Base-by-base conservation (phyloP, 139 green algal species). In the Micractinium sp. region DNA sequence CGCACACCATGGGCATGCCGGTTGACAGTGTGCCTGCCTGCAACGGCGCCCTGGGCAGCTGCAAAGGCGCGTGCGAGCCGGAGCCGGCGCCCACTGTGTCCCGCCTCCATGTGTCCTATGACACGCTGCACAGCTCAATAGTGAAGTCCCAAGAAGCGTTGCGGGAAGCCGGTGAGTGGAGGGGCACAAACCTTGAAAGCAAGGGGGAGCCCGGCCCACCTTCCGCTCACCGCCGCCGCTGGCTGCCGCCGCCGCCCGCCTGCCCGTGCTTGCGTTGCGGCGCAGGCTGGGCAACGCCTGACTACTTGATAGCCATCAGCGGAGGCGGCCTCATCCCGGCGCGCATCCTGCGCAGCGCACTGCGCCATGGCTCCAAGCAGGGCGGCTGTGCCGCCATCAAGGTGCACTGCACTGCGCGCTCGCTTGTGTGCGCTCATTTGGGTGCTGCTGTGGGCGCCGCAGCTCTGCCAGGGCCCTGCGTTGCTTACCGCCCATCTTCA, bases 301-400 rank as follows among this genome's bases (percentile, higher is more conserved):
- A 88, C 85, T 67, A 73, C 47, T n/a, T 88, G 31, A 29, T 88
- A 16, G 85, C 85, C 53, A 88, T 88, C 85, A 38, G 18, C 22
- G 85, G 85, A 86, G 81, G 85, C n/a, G 85, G 85, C 41, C 85
- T 88, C 31, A 88, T 88, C 73, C 85, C 85, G 0, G 85, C 85
- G 13, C 85, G 85, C 71, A 83, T 88, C 85, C 71, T 88, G 47
- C 71, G 85, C 41, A 36, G 16, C 19, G 85, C 73, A n/a, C 73
- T 88, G 85, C 71, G 85, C 41, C 27, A 35, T 0, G 56, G 22
- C 25, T 76, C 85, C 85, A 88, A 74, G 20, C 35, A 82, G 19
- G 73, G 71, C 47, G 85, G 71, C 85, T 88, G 85, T 36, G 85
- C 85, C 18, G n/a, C 71, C 19, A 82, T 88, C 73, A 88, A 88